Percentiles rank a stretch among this genome's conserved stretches.
phyloP scores from a whole-genome alignment of 169 alveolate genomes.

The Fabrea salina region DNA sequence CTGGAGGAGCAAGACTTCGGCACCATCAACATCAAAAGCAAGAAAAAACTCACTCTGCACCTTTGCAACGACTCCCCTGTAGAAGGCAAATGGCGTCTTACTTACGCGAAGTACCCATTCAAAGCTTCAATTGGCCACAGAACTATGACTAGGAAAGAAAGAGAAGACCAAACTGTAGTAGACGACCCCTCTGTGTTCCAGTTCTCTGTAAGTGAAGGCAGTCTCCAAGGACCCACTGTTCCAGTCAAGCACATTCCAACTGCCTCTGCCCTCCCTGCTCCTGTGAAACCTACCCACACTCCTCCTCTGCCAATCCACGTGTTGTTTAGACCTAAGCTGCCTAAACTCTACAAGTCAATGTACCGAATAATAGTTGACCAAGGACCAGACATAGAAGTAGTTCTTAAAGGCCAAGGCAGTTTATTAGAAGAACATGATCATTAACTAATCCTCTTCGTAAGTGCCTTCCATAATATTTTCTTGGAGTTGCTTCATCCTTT shows the following conservation, averaged over 20 bases:
- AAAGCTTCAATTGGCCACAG: not conserved
- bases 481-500: slow-evolving; percentile 2
- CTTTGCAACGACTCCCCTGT: slow-evolving; percentile 11
- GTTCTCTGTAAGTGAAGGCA: not conserved
- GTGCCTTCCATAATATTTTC: too few species aligned
- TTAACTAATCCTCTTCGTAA: too few species aligned
- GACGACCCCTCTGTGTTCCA: slow-evolving; percentile 21
- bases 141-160: slow-evolving; percentile 33
- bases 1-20: slow-evolving; percentile 28
- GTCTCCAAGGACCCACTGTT: not conserved
- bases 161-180: not conserved
- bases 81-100: slow-evolving; percentile 23
- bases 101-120: slow-evolving; percentile 1
- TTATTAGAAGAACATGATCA: slow-evolving; percentile 28
- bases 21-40: not conserved
- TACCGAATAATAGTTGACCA: slow-evolving; percentile 11
- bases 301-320: slow-evolving; percentile 9
- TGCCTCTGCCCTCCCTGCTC: slow-evolving; percentile 23
- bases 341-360: slow-evolving; percentile 6
- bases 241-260: slow-evolving; percentile 22
- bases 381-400: slow-evolving; percentile 26
- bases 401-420: slow-evolving; percentile 24
- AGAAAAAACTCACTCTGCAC: not conserved
- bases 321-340: slow-evolving; percentile 21
- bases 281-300: not conserved